Evolutionary conservation across 352 stramenopile genomes (phyloP).

Genomic region (Globisporangium splendens): DNA sequence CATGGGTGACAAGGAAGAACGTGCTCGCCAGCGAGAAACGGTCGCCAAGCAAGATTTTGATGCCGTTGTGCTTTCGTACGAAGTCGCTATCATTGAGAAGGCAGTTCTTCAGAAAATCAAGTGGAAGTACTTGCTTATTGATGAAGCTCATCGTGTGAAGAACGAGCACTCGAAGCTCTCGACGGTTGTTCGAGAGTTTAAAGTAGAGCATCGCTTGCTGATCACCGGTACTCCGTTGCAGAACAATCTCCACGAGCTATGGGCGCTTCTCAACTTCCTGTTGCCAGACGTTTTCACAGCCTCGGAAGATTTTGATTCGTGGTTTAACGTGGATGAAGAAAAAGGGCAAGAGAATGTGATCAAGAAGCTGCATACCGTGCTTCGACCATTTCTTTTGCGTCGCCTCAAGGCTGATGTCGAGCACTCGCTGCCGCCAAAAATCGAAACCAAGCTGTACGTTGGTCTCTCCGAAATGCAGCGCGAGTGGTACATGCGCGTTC

Average conservation of each 20-base stretch:
- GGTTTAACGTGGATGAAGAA: slow-evolving; percentile 98
- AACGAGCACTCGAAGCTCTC: slow-evolving; percentile 94
- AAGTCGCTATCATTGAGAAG: slow-evolving; percentile 96
- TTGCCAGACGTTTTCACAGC: slow-evolving; percentile 92
- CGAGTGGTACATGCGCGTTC: slow-evolving; percentile 98
- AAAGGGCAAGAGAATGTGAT: slow-evolving; percentile 96
- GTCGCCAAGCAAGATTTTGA: slow-evolving; percentile 89
- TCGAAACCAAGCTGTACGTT: slow-evolving; percentile 98
- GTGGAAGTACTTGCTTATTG: slow-evolving; percentile 97
- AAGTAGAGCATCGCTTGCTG: slow-evolving; percentile 93
- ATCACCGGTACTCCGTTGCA: slow-evolving; percentile 98
- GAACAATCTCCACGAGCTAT: slow-evolving; percentile 99
- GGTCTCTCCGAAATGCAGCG: slow-evolving; percentile 97
- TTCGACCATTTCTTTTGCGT: slow-evolving; percentile 97
- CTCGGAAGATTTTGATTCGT: slow-evolving; percentile 98
- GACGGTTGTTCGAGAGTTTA: slow-evolving; percentile 81
- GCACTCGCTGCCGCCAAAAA: slow-evolving; percentile 96
- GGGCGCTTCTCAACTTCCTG: slow-evolving; percentile 99
- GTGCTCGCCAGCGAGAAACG: slow-evolving; percentile 89
- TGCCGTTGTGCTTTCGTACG: slow-evolving; percentile 89
- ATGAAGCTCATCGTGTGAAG: slow-evolving; percentile 99
- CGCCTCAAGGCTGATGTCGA: slow-evolving; percentile 98
- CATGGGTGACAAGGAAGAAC: slow-evolving; percentile 94
- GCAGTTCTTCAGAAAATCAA: slow-evolving; percentile 90
- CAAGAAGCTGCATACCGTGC: slow-evolving; percentile 96